Percentiles rank a stretch among this genome's conserved stretches.
Evolutionary conservation across 495 filamentous ascomycete species (phyloP).

Genomic region (Cenococcum geophilum): DNA sequence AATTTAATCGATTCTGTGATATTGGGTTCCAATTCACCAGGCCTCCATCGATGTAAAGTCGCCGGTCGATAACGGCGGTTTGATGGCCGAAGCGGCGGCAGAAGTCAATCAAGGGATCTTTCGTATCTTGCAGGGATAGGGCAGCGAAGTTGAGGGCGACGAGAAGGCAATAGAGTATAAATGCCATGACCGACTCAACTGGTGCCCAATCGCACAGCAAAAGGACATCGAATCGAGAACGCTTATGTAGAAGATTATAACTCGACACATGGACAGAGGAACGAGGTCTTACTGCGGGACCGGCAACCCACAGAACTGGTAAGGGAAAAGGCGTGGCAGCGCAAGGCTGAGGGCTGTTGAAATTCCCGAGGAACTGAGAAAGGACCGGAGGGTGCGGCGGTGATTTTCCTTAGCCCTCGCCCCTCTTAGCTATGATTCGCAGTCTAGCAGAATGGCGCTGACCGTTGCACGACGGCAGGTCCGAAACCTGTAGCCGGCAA

Average conservation of each 20-base stretch:
- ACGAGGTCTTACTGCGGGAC: no score
- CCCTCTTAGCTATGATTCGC: slow-evolving; percentile 17
- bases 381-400: slow-evolving; percentile 9
- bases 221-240: slow-evolving; percentile 10
- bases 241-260: no score
- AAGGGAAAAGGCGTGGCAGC: slow-evolving; percentile 1
- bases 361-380: slow-evolving; percentile 1
- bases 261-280: no score
- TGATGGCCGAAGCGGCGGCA: slow-evolving; percentile 50
- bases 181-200: slow-evolving; percentile 26
- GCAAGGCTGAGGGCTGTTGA: slow-evolving; percentile 3
- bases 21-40: slow-evolving; percentile 45
- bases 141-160: slow-evolving; percentile 23
- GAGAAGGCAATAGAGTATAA: slow-evolving; percentile 16
- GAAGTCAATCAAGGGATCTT: slow-evolving; percentile 45
- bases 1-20: slow-evolving; percentile 43
- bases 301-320: no score
- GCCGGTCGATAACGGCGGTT: slow-evolving; percentile 46
- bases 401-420: slow-evolving; percentile 13
- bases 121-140: slow-evolving; percentile 22
- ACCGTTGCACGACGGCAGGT: slow-evolving; percentile 22
- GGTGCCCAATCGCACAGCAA: neutral
- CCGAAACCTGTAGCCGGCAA: neutral
- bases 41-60: slow-evolving; percentile 52
- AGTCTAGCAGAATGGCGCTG: slow-evolving; percentile 21